Percentiles rank a stretch among this genome's conserved stretches.
Conservation (phyloP, 208 protist species). For the Leishmania gerbilli region DNA sequence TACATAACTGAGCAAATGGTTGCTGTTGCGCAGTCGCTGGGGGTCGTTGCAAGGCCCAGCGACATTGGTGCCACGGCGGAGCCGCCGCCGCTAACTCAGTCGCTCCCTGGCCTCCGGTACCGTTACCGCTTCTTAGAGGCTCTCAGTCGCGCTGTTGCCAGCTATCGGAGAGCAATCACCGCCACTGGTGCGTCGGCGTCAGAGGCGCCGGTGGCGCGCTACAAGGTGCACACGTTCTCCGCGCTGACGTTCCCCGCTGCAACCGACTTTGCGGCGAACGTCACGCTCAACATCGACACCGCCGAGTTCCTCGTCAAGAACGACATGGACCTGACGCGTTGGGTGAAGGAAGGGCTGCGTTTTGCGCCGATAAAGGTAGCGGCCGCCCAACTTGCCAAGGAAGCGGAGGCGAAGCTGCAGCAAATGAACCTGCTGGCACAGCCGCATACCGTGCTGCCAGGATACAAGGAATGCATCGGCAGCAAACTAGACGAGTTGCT, state of each 20-base stretch:
- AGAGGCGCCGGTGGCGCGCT: not conserved
- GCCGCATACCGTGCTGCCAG: conserved; percentile 19
- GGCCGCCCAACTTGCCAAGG: conserved; percentile 13
- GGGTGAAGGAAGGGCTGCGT: conserved; percentile 54
- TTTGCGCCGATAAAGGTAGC: conserved; percentile 38
- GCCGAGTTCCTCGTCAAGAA: conserved; percentile 64
- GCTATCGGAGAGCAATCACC: not conserved
- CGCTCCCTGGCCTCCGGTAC: not conserved
- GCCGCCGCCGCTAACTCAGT: too few relatives aligned
- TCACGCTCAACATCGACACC: conserved; percentile 48
- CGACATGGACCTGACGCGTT: conserved; percentile 65
- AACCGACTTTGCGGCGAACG: conserved; percentile 11
- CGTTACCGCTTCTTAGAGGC: conserved; percentile 25
- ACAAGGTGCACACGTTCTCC: conserved; percentile 47
- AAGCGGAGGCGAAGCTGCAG: not conserved
- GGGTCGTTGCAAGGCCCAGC: not conserved
- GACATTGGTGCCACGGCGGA: not conserved
- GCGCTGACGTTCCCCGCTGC: conserved; percentile 56
- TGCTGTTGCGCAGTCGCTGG: not conserved
- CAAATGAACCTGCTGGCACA: not conserved
- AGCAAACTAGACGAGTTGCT: conserved; percentile 18
- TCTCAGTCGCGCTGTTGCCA: conserved; percentile 5
- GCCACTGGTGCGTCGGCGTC: not conserved
- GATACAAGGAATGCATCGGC: conserved; percentile 17
- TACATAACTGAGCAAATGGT: not conserved